A percentile compares a stretch with the other conserved stretches of the same genome.
These are phyloP conservation scores for Phaeosphaeria sp. DNA, from an alignment of 2,329 filamentous ascomycete species.

Conservation along the genomic window DNA sequence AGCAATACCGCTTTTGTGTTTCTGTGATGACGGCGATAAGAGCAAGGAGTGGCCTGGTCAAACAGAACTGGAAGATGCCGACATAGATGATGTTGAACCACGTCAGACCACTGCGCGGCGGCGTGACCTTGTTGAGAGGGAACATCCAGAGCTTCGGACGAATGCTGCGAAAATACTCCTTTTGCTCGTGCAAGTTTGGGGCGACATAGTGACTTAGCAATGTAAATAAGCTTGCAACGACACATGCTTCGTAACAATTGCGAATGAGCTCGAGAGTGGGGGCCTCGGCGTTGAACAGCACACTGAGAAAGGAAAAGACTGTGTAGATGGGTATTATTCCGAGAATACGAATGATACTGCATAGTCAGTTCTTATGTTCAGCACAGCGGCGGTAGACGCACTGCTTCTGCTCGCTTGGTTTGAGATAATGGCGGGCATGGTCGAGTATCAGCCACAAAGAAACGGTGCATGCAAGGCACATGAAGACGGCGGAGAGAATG, in stretches of 20 bases:
- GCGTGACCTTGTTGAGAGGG: conserved; percentile 73
- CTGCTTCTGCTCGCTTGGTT: conserved; percentile 67
- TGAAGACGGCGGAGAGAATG: conserved; percentile 61
- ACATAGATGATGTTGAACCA: conserved; percentile 92
- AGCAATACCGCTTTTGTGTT: conserved; percentile 74
- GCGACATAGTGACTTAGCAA: conserved; percentile 82
- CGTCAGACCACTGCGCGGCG: conserved; percentile 80
- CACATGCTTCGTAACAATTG: conserved; percentile 89
- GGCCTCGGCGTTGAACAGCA: conserved; percentile 76
- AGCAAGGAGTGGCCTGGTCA: conserved; percentile 80
- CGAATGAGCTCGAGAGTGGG: conserved; percentile 83
- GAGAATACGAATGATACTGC: conserved; percentile 82
- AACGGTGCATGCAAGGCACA: conserved; percentile 57
- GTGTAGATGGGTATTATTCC: conserved; percentile 88
- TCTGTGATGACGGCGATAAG: conserved; percentile 78
- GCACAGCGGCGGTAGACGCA: conserved; percentile 40
- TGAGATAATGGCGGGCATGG: conserved; percentile 67
- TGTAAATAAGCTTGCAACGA: conserved; percentile 85
- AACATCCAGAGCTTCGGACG: conserved; percentile 75
- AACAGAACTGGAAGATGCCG: conserved; percentile 84
- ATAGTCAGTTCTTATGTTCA: conserved; percentile 15
- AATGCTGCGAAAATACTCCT: conserved; percentile 77
- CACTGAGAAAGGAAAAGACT: conserved; percentile 74
- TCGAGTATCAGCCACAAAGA: conserved; percentile 62
- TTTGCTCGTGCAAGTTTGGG: conserved; percentile 79